Base-by-base conservation (phyloP, 2,329 filamentous ascomycete species). In the Penicillium sp. region DNA sequence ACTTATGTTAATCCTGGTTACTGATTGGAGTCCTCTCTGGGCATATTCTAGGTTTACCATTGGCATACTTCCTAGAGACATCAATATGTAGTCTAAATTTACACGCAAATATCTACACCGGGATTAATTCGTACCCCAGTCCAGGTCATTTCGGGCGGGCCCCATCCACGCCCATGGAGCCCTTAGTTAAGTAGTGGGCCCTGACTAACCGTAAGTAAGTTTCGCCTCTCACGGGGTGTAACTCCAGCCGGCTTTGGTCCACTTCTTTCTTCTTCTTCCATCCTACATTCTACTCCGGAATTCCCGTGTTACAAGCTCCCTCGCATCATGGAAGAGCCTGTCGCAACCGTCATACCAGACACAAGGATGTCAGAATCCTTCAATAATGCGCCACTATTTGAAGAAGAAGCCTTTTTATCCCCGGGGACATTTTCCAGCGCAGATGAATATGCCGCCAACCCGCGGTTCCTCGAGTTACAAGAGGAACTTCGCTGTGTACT, bases 391-490 rank as follows among this genome's bases (percentile, higher is more conserved):
- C 61, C 65, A 5, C 24, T 67, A 10, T 68, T 70, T 19, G 69
- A 70, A 47, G 69, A 69, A 56, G 69, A 71, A 51, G 65, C 63
- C 0, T 68, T 69, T 13, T 37, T 72, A 17, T 72, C 70, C 1
- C 70, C 70, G 2, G 70, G 69, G 12, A 72, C 70, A 42, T 68
- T 69, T 35, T 71, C 70, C 35, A 70, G 66, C 49, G 66, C 68
- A 19, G 70, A 72, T 26, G 68, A 69, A 35, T 70, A 72, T 22
- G 65, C 70, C 2, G 70, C 69, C 17, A 70, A 81, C 51, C 79
- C 80, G 6, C 72, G 77, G 4, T 81, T 81, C 59, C 70, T 80
- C 2, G 76, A 81, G 58, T 69, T 80, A 3, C 79, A 81, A 50
- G 77, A 79, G 66, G 78, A 81, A 62, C 73, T 81, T 2, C 73